A percentile compares a stretch with the other conserved stretches of the same genome.
Evolutionary conservation across 164 flowering plant genomes (phyloP).

Genomic region (Magnolia officinalis): DNA sequence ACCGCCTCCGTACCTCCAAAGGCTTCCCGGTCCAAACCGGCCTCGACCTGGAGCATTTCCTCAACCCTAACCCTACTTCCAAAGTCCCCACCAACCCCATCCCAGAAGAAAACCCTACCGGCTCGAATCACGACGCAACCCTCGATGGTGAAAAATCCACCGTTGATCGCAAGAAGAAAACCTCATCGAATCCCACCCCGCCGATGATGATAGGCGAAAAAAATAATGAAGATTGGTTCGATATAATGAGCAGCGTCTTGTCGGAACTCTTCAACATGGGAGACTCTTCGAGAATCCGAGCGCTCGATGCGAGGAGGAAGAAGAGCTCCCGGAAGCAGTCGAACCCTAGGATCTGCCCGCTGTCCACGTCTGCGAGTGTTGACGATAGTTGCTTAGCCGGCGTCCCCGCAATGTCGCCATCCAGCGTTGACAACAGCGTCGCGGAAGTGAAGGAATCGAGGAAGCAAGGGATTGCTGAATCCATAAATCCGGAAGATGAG

Average conservation of each 20-base stretch:
- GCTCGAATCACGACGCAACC: background rate
- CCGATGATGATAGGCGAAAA: background rate
- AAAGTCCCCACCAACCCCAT: background rate
- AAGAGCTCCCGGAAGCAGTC: slow-evolving; percentile 59
- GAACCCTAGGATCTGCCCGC: slow-evolving; percentile 48
- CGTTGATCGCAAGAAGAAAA: background rate
- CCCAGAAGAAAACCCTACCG: background rate
- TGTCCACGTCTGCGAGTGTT: slow-evolving; percentile 16
- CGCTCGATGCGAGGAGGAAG: slow-evolving; percentile 25
- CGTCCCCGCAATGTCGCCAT: slow-evolving; percentile 18
- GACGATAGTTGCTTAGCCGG: slow-evolving; percentile 10
- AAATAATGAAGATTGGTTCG: slow-evolving; percentile 22
- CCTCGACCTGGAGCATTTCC: slow-evolving; percentile 53
- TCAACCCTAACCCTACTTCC: slow-evolving; percentile 26
- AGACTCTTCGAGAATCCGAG: slow-evolving; percentile 14
- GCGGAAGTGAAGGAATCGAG: slow-evolving; percentile 10
- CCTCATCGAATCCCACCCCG: background rate
- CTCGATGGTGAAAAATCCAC: background rate
- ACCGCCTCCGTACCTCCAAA: slow-evolving; percentile 67
- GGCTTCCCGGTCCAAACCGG: slow-evolving; percentile 47
- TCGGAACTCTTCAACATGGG: slow-evolving; percentile 72
- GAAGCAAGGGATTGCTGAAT: slow-evolving; percentile 11
- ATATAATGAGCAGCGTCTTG: slow-evolving; percentile 45
- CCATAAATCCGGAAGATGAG: slow-evolving; percentile 25
- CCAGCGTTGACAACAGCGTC: slow-evolving; percentile 25